Conservation (phyloP, 228 moss, liverwort and hornwort species). For the Sphagnum fallax region DNA sequence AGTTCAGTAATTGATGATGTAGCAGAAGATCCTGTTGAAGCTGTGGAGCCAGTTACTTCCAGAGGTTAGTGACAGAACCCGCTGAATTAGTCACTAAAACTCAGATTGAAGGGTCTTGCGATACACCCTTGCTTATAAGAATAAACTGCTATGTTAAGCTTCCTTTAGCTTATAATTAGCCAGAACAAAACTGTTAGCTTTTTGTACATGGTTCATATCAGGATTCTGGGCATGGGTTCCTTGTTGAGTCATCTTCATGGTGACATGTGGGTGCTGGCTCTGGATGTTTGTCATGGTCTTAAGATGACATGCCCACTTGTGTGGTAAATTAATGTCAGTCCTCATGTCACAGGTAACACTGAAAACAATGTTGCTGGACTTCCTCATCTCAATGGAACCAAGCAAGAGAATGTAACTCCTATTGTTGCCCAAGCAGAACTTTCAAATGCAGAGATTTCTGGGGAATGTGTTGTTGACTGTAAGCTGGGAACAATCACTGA, state of each 20-base stretch:
- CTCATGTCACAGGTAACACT: background rate
- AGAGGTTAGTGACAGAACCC: background rate
- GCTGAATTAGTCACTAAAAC: no score
- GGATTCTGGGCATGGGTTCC: no score
- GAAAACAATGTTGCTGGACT: background rate
- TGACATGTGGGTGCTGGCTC: no score
- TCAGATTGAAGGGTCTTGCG: no score
- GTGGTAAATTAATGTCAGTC: background rate
- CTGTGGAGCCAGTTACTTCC: constrained; percentile 7
- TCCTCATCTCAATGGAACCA: background rate
- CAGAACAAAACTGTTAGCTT: no score
- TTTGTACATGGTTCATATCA: no score
- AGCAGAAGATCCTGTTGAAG: constrained; percentile 17
- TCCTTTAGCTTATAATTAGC: no score
- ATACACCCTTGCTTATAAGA: no score
- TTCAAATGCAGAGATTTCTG: background rate
- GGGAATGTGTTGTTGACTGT: background rate
- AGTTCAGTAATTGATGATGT: constrained; percentile 9
- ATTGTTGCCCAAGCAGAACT: background rate
- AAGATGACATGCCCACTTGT: no score
- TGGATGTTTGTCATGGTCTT: no score
- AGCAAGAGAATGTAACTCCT: background rate
- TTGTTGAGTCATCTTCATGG: no score
- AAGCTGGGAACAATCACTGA: background rate
- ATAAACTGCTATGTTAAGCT: no score